Evolutionary conservation across 306 rosid species (phyloP), one percentile per base, ranked within the genome.

Genomic region (Calophaca sinica): DNA sequence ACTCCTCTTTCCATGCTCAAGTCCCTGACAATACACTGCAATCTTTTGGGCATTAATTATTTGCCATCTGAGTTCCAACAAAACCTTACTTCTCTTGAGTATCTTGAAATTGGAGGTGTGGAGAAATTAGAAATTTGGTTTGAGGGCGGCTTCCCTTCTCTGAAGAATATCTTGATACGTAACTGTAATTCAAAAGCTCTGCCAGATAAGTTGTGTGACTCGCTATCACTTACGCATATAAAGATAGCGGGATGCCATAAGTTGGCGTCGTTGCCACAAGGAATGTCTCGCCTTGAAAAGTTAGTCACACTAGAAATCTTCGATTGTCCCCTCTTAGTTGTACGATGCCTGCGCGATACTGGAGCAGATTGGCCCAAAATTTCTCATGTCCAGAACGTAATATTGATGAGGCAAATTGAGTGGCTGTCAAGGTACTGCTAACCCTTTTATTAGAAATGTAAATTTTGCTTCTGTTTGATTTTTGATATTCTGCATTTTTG

Each of bases 341-440:
- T 29, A 7, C 8, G 48, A n/a, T 72, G 54, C 68, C 51, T 31
- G 46, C 31, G 14, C 35, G 58, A 45, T 29, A 45, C 31, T 12
- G 46, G 77, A 12, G 58, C 10, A 4, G 68, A 72, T 44, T 58
- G 77, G 77, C 46, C 67, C 32, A 48, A 72, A 11, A 59, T 72
- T 72, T 26, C 68, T 9, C 45, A 72, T 4, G 20, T 72, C 77
- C 10, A 1, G 28, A 31, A 44, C 59, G 13, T 4, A 44, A 31
- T 61, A 33, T 0, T 20, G 26, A 20, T 60, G 62, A 55, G 2
- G 62, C 13, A 26, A 9, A 55, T 20, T 15, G 33, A 53, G 26
- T 20, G 12, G 60, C 5, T 0, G 0, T 55, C 3, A 26, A 55
- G 62, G 62, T 53, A 53, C 35, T 53, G 7, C 60, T 53, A 20